Conservation (phyloP, 345 rosid genomes). For the Moricandia arvensis region DNA sequence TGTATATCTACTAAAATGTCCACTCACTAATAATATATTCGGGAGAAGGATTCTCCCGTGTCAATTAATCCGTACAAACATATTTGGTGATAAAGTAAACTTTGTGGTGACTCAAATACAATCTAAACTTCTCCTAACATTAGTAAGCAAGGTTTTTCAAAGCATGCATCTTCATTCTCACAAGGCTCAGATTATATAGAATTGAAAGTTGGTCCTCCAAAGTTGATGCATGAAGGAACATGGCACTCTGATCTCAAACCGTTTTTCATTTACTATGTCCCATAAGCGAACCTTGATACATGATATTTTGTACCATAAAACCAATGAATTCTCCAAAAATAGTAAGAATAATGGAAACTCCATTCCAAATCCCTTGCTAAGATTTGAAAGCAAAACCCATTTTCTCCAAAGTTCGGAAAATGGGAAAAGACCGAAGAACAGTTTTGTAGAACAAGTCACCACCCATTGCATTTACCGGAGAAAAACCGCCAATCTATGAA, state of each 20-base stretch:
- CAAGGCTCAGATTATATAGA: background rate
- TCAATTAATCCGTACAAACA: background rate
- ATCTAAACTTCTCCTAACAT: background rate
- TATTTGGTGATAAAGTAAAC: background rate
- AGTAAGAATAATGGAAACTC: background rate
- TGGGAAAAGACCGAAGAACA: background rate
- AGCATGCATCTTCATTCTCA: background rate
- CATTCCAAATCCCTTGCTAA: background rate
- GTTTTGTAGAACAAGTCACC: background rate
- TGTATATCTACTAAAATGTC: background rate
- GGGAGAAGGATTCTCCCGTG: background rate
- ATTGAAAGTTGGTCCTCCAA: no score
- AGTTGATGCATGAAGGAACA: no score
- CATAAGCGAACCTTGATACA: no score
- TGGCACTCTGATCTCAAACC: no score
- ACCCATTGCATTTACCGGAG: background rate
- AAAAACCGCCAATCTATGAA: background rate
- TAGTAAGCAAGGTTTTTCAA: background rate
- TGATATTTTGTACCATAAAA: no score
- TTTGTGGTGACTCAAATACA: background rate
- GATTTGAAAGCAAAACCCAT: background rate
- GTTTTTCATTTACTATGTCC: no score
- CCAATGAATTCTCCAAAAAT: background rate
- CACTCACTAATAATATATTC: background rate
- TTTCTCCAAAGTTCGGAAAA: background rate